Evolutionary conservation across 805 yeast species (phyloP).

Genomic region (Debaryomyces castellii): DNA sequence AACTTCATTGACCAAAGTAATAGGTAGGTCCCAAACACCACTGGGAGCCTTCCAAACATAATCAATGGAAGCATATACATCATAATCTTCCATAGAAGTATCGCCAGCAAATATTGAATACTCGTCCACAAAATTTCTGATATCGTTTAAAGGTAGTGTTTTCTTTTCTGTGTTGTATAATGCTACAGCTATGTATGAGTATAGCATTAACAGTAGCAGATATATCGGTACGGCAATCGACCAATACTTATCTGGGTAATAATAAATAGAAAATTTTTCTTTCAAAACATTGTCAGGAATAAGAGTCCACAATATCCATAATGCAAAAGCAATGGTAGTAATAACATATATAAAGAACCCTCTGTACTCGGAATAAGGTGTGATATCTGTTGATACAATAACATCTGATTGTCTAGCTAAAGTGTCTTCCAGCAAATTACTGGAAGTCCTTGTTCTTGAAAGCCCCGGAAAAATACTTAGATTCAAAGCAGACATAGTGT

Average conservation of each 20-base stretch:
- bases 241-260: conserved; percentile 93
- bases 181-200: conserved; percentile 66
- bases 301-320: conserved; percentile 74
- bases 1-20: conserved; percentile 65
- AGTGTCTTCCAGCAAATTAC: conserved; percentile 36
- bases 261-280: conserved; percentile 54
- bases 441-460: conserved; percentile 4
- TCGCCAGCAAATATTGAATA: conserved; percentile 38
- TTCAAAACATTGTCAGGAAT: conserved; percentile 58
- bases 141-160: conserved; percentile 58
- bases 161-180: conserved; percentile 75
- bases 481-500: conserved; percentile 3
- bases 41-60: conserved; percentile 63
- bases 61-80: conserved; percentile 15
- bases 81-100: conserved; percentile 1
- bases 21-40: conserved; percentile 85
- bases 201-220: conserved; percentile 68
- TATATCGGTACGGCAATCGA: conserved; percentile 74
- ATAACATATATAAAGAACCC: conserved; percentile 84
- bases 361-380: conserved; percentile 73
- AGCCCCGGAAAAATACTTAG: conserved; percentile 7
- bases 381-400: conserved; percentile 52
- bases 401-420: conserved; percentile 68
- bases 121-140: conserved; percentile 69
- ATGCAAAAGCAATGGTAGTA: conserved; percentile 51